Base-by-base conservation (phyloP, 257 asterid species). In the Leptodermis oblonga region DNA sequence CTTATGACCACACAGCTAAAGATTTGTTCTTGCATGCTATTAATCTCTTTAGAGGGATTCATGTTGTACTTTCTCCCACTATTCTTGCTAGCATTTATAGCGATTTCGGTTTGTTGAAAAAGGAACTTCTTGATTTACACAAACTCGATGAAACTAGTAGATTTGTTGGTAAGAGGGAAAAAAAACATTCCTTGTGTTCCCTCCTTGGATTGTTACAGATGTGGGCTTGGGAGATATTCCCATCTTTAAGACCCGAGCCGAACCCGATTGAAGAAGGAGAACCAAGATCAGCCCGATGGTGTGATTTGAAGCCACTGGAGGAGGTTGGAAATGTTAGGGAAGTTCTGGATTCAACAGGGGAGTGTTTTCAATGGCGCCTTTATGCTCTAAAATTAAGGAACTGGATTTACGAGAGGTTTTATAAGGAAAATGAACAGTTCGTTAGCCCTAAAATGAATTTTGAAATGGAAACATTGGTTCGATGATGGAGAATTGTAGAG, bases 221-320 rank as follows among this genome's bases (percentile, higher is more conserved):
- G 30, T 85, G 93, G 88, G 79, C 70, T 20, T 83, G 83, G 83
- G 88, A 82, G 63, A 81, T 88, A 13, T 80, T 82, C 20, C 79
- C 77, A 0, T 0, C 37, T 0, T 61, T 83, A 22, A 39, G 46
- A 25, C 78, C 69, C 8, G 58, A 48, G 14, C 80, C 82, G 4
- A 55, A 46, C 34, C 13, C 59, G 1, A 13, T 59, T 7, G 31
- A 13, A 26, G 0, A 0, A 7, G 71, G 62, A 20, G 78, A 73
- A 43, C 82, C 83, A 34, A 69, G 81, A 54, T 61, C 80, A 52
- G 80, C 77, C 23, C 64, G 79, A 33, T 87, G 90, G 90, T 25
- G 62, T 20, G 39, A 37, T 30, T 1, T 75, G 58, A 77, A 42
- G 45, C 70, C 49, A 65, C 7, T 8, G 10, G 25, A 1, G 2